These are phyloP conservation scores for Botryotinia globosa DNA, from an alignment of 2,329 filamentous ascomycete species.

Conservation along the genomic window DNA sequence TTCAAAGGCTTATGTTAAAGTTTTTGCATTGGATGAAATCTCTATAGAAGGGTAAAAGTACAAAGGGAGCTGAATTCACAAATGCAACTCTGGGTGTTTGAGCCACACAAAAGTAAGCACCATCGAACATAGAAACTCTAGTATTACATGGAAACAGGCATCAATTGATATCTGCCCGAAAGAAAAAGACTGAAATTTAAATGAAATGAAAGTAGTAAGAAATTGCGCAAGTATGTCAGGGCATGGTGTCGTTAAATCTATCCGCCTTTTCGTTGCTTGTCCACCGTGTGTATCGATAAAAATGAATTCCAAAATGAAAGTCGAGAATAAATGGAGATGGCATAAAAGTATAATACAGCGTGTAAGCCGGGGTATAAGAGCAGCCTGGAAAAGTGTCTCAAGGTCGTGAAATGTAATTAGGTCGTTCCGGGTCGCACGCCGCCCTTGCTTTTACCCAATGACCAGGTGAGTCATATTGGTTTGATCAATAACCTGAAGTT, in stretches of 20 bases:
- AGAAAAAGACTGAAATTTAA: background rate
- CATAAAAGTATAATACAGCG: background rate
- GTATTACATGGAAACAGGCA: slow-evolving; percentile 16
- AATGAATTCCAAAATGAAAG: slow-evolving; percentile 7
- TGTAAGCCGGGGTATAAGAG: background rate
- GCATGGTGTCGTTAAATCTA: slow-evolving; percentile 10
- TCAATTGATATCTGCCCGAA: background rate
- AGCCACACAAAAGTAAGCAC: slow-evolving; percentile 12
- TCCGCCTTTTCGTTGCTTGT: slow-evolving; percentile 6
- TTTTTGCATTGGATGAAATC: slow-evolving; percentile 8
- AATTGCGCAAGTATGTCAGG: background rate
- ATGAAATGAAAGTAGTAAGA: background rate
- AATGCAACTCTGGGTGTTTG: background rate
- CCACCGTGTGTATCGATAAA: slow-evolving; percentile 4
- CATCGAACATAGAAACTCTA: background rate
- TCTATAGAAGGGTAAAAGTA: slow-evolving; percentile 13
- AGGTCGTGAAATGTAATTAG: slow-evolving; percentile 7
- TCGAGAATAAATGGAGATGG: background rate
- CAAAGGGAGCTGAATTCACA: slow-evolving; percentile 9
- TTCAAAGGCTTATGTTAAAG: background rate
- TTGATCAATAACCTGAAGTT: slow-evolving; percentile 18
- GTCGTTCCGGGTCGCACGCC: background rate
- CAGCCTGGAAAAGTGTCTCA: background rate
- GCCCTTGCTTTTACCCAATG: background rate
- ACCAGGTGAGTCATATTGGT: background rate